Conservation (phyloP, 164 flowering plant species). For the Berberis vulgaris region DNA sequence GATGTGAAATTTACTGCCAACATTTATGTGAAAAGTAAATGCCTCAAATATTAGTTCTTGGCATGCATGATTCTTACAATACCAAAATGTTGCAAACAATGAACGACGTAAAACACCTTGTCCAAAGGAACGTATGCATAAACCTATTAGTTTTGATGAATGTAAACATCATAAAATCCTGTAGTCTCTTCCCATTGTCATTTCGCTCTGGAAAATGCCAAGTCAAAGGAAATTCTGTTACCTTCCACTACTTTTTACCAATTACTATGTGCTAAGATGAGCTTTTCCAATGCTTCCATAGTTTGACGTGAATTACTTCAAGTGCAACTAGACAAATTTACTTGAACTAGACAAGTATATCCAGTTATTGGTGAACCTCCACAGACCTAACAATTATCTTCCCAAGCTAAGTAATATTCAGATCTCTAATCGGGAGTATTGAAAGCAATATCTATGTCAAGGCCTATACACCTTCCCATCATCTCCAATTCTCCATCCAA, state of each 20-base stretch:
- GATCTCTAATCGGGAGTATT: too few relatives aligned
- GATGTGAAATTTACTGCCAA: slow-evolving; percentile 4
- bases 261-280: neutral
- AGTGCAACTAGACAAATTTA: neutral
- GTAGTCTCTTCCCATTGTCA: neutral
- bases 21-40: neutral
- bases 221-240: too few relatives aligned
- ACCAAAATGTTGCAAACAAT: too few relatives aligned
- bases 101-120: too few relatives aligned
- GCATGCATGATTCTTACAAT: neutral
- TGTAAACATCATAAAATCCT: neutral
- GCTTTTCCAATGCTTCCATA: too few relatives aligned
- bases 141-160: too few relatives aligned
- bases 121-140: too few relatives aligned
- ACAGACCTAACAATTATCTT: neutral
- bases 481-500: neutral
- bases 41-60: neutral
- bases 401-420: neutral
- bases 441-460: neutral
- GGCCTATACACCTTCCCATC: neutral
- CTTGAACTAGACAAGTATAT: neutral
- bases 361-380: neutral
- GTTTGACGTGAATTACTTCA: neutral
- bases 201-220: too few relatives aligned
- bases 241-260: neutral